Evolutionary conservation across 2,329 filamentous ascomycete genomes (phyloP).

Genomic region (Fusarium tjaetaba): DNA sequence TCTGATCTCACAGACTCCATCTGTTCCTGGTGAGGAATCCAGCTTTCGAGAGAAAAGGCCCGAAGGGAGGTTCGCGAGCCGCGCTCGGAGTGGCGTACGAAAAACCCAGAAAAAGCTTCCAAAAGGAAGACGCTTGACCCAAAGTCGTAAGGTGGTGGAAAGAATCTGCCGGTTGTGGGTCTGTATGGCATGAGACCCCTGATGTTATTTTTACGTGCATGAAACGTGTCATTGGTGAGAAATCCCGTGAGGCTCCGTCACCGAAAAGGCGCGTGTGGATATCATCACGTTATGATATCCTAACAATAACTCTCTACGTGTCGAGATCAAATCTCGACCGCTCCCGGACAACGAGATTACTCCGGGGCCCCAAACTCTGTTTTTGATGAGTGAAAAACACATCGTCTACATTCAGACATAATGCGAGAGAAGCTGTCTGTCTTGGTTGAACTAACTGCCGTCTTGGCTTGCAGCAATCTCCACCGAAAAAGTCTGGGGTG

Average conservation of each 20-base stretch:
- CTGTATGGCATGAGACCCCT: slow-evolving; percentile 6
- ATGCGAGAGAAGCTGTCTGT: fast-evolving
- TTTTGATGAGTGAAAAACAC: not conserved
- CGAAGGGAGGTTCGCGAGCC: slow-evolving; percentile 23
- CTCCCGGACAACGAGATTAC: slow-evolving; percentile 26
- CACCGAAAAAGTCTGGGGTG: not conserved
- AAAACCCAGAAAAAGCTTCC: slow-evolving; percentile 14
- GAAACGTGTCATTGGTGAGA: slow-evolving; percentile 29
- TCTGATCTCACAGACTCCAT: not conserved
- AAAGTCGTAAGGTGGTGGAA: slow-evolving; percentile 24
- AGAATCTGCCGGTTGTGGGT: slow-evolving; percentile 25
- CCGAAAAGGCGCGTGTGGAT: slow-evolving; percentile 16
- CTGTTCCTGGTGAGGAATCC: not conserved
- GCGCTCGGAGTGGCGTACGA: slow-evolving; percentile 17
- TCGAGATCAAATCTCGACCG: not conserved
- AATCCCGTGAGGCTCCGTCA: slow-evolving; percentile 1
- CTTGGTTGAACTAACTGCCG: not conserved
- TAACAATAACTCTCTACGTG: slow-evolving; percentile 26
- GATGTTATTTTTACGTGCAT: slow-evolving; percentile 26
- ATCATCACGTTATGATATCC: slow-evolving; percentile 37
- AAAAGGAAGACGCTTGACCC: slow-evolving; percentile 4
- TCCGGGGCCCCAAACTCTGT: slow-evolving; percentile 21
- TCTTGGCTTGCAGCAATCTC: not conserved
- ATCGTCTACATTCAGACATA: not conserved
- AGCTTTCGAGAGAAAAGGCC: slow-evolving; percentile 13